Evolutionary conservation across 108 stramenopile species (phyloP), one percentile per base, ranked within the genome.

Genomic region (Nitzschia palea): DNA sequence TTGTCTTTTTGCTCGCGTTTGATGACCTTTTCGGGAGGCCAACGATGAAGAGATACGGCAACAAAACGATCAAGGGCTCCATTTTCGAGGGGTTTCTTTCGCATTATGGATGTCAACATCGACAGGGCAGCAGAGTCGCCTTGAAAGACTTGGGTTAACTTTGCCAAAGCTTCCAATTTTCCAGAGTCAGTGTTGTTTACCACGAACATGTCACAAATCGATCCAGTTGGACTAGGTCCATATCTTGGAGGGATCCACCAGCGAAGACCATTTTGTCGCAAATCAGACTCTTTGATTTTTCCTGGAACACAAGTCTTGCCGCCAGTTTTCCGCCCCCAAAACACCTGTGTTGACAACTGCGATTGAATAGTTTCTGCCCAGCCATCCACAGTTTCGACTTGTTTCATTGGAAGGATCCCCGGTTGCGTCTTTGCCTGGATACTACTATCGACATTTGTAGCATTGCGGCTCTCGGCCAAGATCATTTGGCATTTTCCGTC

Each of bases 1-100:
- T 23, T 34, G 10, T 37, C 52, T 37, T 65, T 48, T 51, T 79
- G 73, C 63, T 93, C 92, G 36, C 82, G 73, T 30, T 70, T 71
- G 33, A 76, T 77, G 18, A 89, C 78, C 66, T 93, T 93, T 45
- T 90, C 87, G n/a, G 88, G 74, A 9, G 92, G 92, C 92, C 92
- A 94, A 20, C 86, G 84, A 61, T 89, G 87, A 25, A 90, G 50
- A 29, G 92, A 94, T 4, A 94, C 84, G 9, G 89, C 85, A 52
- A 87, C 74, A 42, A 72, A 85, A 17, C 69, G 68, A 67, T 84
- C 76, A 45, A 70, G 32, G 25, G 30, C 54, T 29, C 45, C 55
- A 14, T 60, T 36, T 2, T 55, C 52, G 20, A 68, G 55, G 8
- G 40, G 25, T 6, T 67, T 66, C 35, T 40, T 47, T 32, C 79